Evolutionary conservation across 1,284 basidiomycete genomes (phyloP), one percentile per base, ranked within the genome.

Genomic region (Puccinia brachypodii): DNA sequence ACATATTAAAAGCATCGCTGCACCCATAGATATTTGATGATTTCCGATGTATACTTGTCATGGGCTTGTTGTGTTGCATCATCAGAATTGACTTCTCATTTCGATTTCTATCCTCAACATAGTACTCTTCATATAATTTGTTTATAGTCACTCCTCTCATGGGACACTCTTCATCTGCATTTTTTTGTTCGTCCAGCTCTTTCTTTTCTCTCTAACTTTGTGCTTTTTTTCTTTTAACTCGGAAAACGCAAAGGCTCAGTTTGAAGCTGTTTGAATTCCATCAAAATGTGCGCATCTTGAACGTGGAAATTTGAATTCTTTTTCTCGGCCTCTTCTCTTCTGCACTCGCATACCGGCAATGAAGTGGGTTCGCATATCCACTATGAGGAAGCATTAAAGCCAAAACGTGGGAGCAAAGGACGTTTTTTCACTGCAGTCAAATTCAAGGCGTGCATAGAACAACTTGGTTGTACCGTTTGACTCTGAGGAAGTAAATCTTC

Each of bases 1-100:
- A 16, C 53, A 56, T 42, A 68, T 42, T 68, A 68, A 16, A 38
- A 68, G 38, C 38, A n/a, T 44, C 1, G 25, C 36, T 44, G 16
- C 22, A 25, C 22, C 40, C 40, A 36, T 68, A 68, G 64, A 68
- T 25, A 68, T 68, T 68, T n/a, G 64, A 68, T 7, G n/a, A 38
- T 68, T 68, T n/a, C 22, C 11, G 38, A 68, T 68, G 64, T 68
- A 68, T 68, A 68, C 64, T 68, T 68, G 64, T 42, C 62, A 64
- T 64, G 62, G 62, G 38, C 40, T 40, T 42, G 38, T 22, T 64
- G 62, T 38, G 62, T 33, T n/a, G n/a, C 62, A 64, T 64, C 62
- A 40, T n/a, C 40, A 40, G 62, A 40, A 68, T 44, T 68, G 64
- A 64, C 33, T 36, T 64, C 62, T 36, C 31, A 42, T 68, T 68